Conservation (phyloP, 768 basidiomycete genomes). For the Podaxis pistillaris region DNA sequence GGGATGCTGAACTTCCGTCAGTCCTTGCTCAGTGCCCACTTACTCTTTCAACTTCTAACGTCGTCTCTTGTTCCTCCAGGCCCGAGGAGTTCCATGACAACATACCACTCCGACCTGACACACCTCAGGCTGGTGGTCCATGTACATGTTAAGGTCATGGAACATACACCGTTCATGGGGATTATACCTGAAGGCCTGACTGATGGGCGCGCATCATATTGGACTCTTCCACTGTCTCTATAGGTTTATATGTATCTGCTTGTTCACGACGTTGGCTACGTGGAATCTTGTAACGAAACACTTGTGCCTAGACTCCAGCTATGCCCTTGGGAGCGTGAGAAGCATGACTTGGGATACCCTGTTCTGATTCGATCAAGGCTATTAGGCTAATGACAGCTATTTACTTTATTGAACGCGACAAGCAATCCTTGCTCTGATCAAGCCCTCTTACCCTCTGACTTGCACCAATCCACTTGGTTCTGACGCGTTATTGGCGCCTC, state of each 20-base stretch:
- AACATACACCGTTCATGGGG: neutral
- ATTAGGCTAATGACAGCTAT: too few relatives aligned
- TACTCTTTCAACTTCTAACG: neutral
- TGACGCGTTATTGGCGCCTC: neutral
- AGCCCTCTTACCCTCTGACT: neutral
- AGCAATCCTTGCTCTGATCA: neutral
- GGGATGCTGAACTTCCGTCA: constrained; percentile 70
- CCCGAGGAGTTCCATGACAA: constrained; percentile 8
- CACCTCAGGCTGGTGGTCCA: constrained; percentile 2
- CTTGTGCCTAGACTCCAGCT: neutral
- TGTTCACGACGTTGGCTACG: neutral
- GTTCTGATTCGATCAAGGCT: too few relatives aligned
- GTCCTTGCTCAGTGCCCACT: neutral
- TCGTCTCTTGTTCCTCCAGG: neutral
- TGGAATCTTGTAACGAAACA: neutral
- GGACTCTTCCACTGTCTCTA: neutral
- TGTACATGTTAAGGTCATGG: neutral
- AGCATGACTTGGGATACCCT: neutral
- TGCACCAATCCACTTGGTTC: neutral
- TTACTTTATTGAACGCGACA: too few relatives aligned
- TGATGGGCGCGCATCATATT: neutral
- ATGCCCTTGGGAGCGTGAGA: neutral
- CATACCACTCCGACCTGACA: constrained; percentile 15
- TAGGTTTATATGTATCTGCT: neutral
- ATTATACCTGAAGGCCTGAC: neutral